These are phyloP conservation scores for Sequoiadendron giganteum DNA, from an alignment of 75 land plant species.

Conservation along the genomic window DNA sequence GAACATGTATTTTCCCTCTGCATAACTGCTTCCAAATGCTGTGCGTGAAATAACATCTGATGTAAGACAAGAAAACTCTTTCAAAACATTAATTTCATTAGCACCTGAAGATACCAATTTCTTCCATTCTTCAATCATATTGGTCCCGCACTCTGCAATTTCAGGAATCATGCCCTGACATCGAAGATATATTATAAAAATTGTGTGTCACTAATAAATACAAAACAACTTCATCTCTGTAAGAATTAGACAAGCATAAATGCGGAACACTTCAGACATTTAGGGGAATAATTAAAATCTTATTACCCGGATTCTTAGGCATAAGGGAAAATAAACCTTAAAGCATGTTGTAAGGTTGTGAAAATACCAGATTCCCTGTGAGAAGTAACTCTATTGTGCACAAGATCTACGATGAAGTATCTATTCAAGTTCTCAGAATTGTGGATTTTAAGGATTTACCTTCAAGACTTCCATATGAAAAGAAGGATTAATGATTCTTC, in stretches of 20 bases:
- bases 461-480: conserved; percentile 42
- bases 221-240: no score
- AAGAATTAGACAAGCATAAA: not conserved
- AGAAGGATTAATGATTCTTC: conserved; percentile 37
- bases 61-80: conserved; percentile 20
- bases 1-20: conserved; percentile 39
- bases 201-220: not conserved
- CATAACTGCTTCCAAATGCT: conserved; percentile 41
- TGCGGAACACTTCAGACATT: not conserved
- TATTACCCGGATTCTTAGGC: not conserved
- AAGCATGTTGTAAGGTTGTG: no score
- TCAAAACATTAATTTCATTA: conserved; percentile 25
- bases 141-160: conserved; percentile 13
- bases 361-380: not conserved
- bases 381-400: not conserved
- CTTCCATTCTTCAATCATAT: conserved; percentile 36
- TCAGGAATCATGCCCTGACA: conserved; percentile 34
- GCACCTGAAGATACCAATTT: conserved; percentile 1
- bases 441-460: conserved; percentile 14
- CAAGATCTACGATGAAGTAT: not conserved
- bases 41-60: conserved; percentile 43
- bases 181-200: not conserved
- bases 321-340: not conserved
- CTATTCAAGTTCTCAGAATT: not conserved
- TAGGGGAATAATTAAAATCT: not conserved